Base-by-base conservation (phyloP, 441 rosid species). In the Populus hybrid region DNA sequence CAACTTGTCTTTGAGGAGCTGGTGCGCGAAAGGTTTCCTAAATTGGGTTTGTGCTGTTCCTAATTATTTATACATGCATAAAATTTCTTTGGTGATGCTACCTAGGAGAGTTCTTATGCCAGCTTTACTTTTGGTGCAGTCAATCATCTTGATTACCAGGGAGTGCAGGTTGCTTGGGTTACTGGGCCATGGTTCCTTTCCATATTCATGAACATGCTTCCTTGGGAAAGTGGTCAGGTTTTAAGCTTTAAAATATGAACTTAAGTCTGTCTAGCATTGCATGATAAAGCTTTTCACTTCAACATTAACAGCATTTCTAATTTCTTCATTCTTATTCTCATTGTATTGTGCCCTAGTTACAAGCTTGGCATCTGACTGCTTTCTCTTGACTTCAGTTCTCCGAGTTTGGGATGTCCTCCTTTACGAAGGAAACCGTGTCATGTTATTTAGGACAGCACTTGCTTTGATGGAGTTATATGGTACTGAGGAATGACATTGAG, bases 151-250 rank as follows among this genome's bases (percentile, higher is more conserved):
- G n/a, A n/a, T n/a, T n/a, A n/a, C n/a, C n/a, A n/a, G n/a, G n/a
- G n/a, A n/a, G n/a, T n/a, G n/a, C n/a, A n/a, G n/a, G n/a, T n/a
- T n/a, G n/a, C n/a, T n/a, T n/a, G n/a, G n/a, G n/a, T n/a, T n/a
- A n/a, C n/a, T n/a, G n/a, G n/a, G n/a, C n/a, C n/a, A n/a, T n/a
- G n/a, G n/a, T n/a, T n/a, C n/a, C n/a, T n/a, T n/a, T n/a, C n/a
- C n/a, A n/a, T n/a, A n/a, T n/a, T n/a, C n/a, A n/a, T n/a, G n/a
- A n/a, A n/a, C n/a, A n/a, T n/a, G n/a, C 98, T 97, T 86, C 99
- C 99, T 40, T 97, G 99, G 99, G 99, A 97, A 97, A 97, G 99
- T 89, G 99, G 99, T 94, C 88, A 92, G 97, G 90, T 91, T 94
- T 87, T 89, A 78, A 79, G 82, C 86, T 79, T 75, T 76, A 76